Conservation (phyloP, 352 stramenopile genomes). For the Phytopythium boreale region DNA sequence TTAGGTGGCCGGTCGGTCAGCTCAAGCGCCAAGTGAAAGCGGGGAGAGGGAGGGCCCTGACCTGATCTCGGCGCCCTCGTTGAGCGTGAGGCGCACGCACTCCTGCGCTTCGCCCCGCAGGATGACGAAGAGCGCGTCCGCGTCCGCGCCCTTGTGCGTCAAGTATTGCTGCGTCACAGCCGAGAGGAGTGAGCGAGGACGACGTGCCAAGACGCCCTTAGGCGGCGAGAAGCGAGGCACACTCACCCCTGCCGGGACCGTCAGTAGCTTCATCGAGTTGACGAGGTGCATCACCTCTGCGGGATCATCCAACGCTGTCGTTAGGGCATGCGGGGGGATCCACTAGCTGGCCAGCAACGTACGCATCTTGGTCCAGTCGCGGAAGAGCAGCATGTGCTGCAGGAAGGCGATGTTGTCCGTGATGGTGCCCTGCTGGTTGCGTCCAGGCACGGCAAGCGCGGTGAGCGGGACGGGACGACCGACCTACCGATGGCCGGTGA, state of each 20-base stretch:
- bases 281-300: conserved; percentile 83
- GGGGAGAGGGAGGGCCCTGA: conserved; percentile 7
- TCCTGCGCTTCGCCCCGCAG: conserved; percentile 72
- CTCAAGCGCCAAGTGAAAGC: too few species aligned
- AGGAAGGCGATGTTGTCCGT: conserved; percentile 84
- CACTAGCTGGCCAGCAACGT: conserved; percentile 8
- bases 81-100: conserved; percentile 58
- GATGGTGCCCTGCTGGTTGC: conserved; percentile 58
- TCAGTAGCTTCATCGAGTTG: conserved; percentile 82
- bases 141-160: conserved; percentile 64
- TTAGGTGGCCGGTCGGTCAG: neutral
- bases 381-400: conserved; percentile 75
- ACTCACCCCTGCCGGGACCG: conserved; percentile 46
- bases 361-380: conserved; percentile 85
- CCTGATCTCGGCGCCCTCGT: conserved; percentile 57
- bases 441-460: too few species aligned
- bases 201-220: neutral
- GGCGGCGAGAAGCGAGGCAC: neutral
- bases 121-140: conserved; percentile 78
- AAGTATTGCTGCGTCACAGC: conserved; percentile 63
- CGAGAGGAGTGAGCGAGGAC: too few species aligned
- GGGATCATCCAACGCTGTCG: neutral
- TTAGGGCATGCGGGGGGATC: too few species aligned
- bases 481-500: too few species aligned
- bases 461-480: too few species aligned